Base-by-base conservation (phyloP, 2,329 filamentous ascomycete genomes). In the Ceratocystiopsis sp. region DNA sequence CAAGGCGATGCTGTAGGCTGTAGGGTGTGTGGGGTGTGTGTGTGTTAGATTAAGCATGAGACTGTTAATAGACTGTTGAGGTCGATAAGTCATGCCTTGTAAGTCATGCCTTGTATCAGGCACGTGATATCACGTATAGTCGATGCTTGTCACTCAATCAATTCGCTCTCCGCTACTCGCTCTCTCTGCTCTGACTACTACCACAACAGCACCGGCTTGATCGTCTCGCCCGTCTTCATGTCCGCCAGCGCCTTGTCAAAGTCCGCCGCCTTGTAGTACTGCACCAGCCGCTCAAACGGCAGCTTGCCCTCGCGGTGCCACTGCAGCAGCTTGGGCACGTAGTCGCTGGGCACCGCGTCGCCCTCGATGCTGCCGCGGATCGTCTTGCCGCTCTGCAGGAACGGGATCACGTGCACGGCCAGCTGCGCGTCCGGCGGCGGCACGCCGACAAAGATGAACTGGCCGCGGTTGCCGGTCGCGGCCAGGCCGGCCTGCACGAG, bases 1-100 rank as follows among this genome's bases (percentile, higher is more conserved):
- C 29, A 89, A 87, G 64, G 75, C 81, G 21, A 85, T 83, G 71
- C 58, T 93, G 58, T 91, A 47, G 34, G n/a, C n/a, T n/a, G n/a
- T n/a, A n/a, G n/a, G n/a, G n/a, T n/a, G n/a, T n/a, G n/a, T n/a
- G n/a, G n/a, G n/a, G n/a, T n/a, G n/a, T n/a, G n/a, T n/a, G n/a
- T n/a, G n/a, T n/a, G n/a, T n/a, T n/a, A n/a, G n/a, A n/a, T n/a
- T n/a, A n/a, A n/a, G 29, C 7, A 12, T 12, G 29, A 32, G 29
- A 32, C 29, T 32, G 29, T 32, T 32, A 32, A 7, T 32, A 32
- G 29, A 32, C 29, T n/a, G n/a, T n/a, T n/a, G n/a, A n/a, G n/a
- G n/a, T n/a, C n/a, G n/a, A n/a, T n/a, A n/a, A n/a, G n/a, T n/a
- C n/a, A n/a, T n/a, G n/a, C n/a, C n/a, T n/a, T n/a, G n/a, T n/a